phyloP scores from a whole-genome alignment of 768 basidiomycete genomes.

The Lactifluus piperatus region DNA sequence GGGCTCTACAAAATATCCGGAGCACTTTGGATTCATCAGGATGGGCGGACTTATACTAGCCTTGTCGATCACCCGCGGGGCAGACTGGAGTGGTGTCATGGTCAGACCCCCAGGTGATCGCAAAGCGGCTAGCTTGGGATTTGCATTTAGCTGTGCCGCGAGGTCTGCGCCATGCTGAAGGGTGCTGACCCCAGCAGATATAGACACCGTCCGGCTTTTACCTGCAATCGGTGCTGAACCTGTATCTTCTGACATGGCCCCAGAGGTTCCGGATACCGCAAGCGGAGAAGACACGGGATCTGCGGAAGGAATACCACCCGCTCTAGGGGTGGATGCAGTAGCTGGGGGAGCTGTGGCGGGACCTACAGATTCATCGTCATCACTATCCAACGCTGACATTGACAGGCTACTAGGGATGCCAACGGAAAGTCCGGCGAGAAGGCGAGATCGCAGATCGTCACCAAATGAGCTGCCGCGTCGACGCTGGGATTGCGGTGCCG shows the following conservation, averaged over 20 bases:
- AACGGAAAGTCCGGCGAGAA: constrained; percentile 1
- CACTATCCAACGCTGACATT: constrained; percentile 45
- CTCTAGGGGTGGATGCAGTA: not conserved
- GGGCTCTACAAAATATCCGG: constrained; percentile 95
- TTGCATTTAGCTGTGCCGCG: constrained; percentile 36
- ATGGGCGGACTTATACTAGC: constrained; percentile 47
- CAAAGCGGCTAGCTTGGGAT: constrained; percentile 43
- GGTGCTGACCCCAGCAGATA: constrained; percentile 19
- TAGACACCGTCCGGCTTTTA: not conserved
- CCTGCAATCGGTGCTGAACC: not conserved
- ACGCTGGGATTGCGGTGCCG: not conserved
- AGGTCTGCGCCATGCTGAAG: constrained; percentile 31
- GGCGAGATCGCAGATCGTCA: constrained; percentile 8
- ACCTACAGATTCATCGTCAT: constrained; percentile 33
- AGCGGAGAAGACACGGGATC: constrained; percentile 5
- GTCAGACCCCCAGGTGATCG: constrained; percentile 26
- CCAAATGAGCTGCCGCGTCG: constrained; percentile 8
- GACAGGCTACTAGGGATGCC: constrained; percentile 33
- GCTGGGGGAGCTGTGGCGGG: not conserved
- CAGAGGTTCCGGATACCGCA: not conserved
- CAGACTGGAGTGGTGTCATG: constrained; percentile 22
- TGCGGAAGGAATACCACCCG: not conserved
- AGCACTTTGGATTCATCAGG: constrained; percentile 74
- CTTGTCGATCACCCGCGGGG: constrained; percentile 13
- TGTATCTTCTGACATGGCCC: not conserved